Percentiles rank a stretch among this genome's conserved stretches.
Evolutionary conservation across 2,329 filamentous ascomycete species (phyloP).

Genomic region (Xylaria sp.): DNA sequence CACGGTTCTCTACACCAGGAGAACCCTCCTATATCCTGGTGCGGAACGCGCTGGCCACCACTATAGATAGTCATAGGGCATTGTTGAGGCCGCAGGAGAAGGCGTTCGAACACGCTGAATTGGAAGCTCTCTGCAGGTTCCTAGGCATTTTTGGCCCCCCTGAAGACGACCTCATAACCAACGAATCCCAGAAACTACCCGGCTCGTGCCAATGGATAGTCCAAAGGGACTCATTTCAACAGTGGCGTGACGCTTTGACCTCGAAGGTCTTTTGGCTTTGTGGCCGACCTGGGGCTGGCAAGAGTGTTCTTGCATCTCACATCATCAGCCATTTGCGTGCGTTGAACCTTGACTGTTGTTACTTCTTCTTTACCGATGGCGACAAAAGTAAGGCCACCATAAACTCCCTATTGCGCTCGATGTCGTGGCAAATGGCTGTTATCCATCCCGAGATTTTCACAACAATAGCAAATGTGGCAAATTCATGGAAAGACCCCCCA

Average conservation of each 20-base stretch:
- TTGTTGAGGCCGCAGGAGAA: not conserved
- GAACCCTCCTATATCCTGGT: constrained; percentile 39
- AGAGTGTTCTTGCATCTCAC: constrained; percentile 17
- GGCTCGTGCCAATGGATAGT: constrained; percentile 24
- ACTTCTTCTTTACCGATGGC: constrained; percentile 15
- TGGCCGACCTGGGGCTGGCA: constrained; percentile 23
- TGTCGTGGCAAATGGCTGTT: constrained; percentile 42
- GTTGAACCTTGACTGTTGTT: constrained; percentile 12
- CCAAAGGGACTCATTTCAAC: constrained; percentile 5
- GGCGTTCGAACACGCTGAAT: not conserved
- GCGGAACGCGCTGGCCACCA: constrained; percentile 36
- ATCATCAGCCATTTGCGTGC: constrained; percentile 16
- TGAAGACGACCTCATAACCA: not conserved
- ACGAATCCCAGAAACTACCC: not conserved
- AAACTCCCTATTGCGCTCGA: constrained; percentile 35
- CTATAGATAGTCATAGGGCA: not conserved
- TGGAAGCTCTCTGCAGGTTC: constrained; percentile 1
- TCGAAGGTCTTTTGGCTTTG: constrained; percentile 24
- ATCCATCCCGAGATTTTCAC: constrained; percentile 31
- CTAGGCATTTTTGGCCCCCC: not conserved
- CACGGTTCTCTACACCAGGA: constrained; percentile 32
- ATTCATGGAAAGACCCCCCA: constrained; percentile 24
- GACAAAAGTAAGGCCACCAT: constrained; percentile 43
- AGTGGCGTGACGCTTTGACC: constrained; percentile 14
- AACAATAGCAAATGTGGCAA: constrained; percentile 18